These are phyloP conservation scores for Omphalotus guepiniiformis DNA, from an alignment of 768 basidiomycete species.

Conservation along the genomic window DNA sequence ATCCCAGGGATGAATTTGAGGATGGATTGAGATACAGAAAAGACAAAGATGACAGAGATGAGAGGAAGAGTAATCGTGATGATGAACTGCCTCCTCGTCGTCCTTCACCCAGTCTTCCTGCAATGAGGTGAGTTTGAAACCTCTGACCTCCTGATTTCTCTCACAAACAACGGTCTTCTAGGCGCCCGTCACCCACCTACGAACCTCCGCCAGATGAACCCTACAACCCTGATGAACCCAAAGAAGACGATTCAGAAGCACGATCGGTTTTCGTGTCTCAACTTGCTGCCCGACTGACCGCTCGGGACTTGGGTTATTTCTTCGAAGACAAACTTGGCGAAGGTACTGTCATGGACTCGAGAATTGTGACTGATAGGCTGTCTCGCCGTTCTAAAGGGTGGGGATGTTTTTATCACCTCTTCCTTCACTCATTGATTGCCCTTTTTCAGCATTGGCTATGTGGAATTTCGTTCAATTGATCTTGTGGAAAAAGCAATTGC, in stretches of 20 bases:
- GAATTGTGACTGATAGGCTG: conserved; percentile 93
- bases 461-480: conserved; percentile 91
- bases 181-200: conserved; percentile 70
- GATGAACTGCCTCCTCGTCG: conserved; percentile 32
- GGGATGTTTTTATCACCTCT: conserved; percentile 18
- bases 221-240: conserved; percentile 83
- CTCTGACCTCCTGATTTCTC: background rate
- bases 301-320: conserved; percentile 96
- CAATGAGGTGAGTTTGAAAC: conserved; percentile 38
- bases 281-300: conserved; percentile 93
- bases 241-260: conserved; percentile 95
- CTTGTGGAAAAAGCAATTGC: conserved; percentile 87
- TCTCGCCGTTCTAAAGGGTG: conserved; percentile 98
- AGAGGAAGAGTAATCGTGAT: conserved; percentile 35
- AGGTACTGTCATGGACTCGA: conserved; percentile 89
- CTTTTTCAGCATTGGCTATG: conserved; percentile 90
- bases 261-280: conserved; percentile 99
- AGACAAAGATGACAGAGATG: conserved; percentile 39
- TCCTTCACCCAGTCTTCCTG: conserved; percentile 38
- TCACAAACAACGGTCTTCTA: conserved; percentile 22
- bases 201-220: conserved; percentile 62
- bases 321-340: conserved; percentile 97
- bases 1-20: conserved; percentile 61
- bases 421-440: conserved; percentile 8
- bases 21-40: conserved; percentile 43